phyloP scores from a whole-genome alignment of 352 stramenopile species.

The Phytophthora sp. region DNA sequence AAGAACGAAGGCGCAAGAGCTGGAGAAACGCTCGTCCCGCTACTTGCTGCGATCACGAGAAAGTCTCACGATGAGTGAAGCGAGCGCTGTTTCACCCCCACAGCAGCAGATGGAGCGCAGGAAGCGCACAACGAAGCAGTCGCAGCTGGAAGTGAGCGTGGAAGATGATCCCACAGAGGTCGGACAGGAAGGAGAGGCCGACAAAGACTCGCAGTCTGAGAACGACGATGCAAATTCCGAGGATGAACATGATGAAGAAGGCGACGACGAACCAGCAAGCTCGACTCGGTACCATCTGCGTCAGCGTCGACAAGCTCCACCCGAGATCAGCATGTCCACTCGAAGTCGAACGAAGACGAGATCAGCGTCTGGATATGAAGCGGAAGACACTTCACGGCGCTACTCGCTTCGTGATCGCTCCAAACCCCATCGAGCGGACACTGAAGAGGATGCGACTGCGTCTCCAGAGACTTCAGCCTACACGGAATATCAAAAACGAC shows the following conservation, averaged over 20 bases:
- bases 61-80: slow-evolving; percentile 35
- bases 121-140: slow-evolving; percentile 24
- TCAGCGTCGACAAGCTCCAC: slow-evolving; percentile 23
- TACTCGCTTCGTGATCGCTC: slow-evolving; percentile 80
- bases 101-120: slow-evolving; percentile 6
- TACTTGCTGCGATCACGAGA: slow-evolving; percentile 70
- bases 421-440: slow-evolving; percentile 56
- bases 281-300: slow-evolving; percentile 55
- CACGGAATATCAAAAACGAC: slow-evolving; percentile 73
- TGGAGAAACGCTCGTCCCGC: slow-evolving; percentile 41
- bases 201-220: slow-evolving; percentile 42
- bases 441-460: slow-evolving; percentile 37
- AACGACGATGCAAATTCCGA: slow-evolving; percentile 42
- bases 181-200: slow-evolving; percentile 22
- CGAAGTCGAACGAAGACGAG: slow-evolving; percentile 31
- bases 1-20: slow-evolving; percentile 33
- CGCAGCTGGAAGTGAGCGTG: slow-evolving; percentile 34
- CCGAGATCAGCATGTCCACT: slow-evolving; percentile 28
- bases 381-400: slow-evolving; percentile 33
- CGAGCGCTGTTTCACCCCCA: slow-evolving; percentile 23
- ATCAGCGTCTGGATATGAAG: slow-evolving; percentile 21
- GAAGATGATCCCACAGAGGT: slow-evolving; percentile 25
- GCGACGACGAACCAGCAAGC: slow-evolving; percentile 36
- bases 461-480: slow-evolving; percentile 52
- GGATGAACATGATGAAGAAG: slow-evolving; percentile 38